These are phyloP conservation scores for Hypsizygus ulmarius DNA, from an alignment of 1,284 basidiomycete genomes.

Conservation along the genomic window DNA sequence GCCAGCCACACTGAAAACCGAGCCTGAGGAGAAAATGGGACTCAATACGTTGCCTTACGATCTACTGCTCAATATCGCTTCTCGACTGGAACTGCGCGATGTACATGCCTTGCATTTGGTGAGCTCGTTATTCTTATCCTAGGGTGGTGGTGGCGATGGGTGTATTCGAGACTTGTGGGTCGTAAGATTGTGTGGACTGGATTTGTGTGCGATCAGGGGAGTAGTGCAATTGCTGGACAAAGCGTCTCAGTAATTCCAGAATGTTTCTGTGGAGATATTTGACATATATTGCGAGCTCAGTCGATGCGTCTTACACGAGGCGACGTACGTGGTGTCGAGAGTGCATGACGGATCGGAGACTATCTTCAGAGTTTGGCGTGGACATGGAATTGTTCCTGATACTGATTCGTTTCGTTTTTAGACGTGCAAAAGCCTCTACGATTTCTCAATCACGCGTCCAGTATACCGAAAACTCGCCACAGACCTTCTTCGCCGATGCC, in stretches of 20 bases:
- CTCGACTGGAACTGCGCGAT: conserved; percentile 56
- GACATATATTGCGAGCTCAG: too few relatives aligned
- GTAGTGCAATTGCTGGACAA: too few relatives aligned
- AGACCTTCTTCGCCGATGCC: conserved; percentile 58
- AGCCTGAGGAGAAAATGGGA: conserved; percentile 25
- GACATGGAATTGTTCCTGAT: not conserved
- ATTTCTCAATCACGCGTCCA: conserved; percentile 58
- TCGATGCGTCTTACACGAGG: too few relatives aligned
- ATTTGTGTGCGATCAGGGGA: too few relatives aligned
- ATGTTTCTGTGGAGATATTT: too few relatives aligned
- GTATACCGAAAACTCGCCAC: conserved; percentile 64
- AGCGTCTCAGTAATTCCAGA: too few relatives aligned
- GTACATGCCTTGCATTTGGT: conserved; percentile 58
- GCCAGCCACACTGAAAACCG: conserved; percentile 8
- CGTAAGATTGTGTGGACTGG: too few relatives aligned
- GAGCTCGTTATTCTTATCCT: conserved; percentile 25
- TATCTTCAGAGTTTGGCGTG: too few relatives aligned
- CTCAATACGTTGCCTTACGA: conserved; percentile 62
- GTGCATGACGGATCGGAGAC: too few relatives aligned
- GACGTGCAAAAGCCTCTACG: conserved; percentile 59
- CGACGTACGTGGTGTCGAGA: too few relatives aligned
- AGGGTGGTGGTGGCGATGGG: too few relatives aligned
- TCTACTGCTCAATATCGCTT: conserved; percentile 62
- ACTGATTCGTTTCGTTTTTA: conserved; percentile 22
- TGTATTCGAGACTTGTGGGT: too few relatives aligned